These are phyloP conservation scores for Mesembryanthemum crystallinum DNA, from an alignment of 148 eudicot genomes.

Conservation along the genomic window DNA sequence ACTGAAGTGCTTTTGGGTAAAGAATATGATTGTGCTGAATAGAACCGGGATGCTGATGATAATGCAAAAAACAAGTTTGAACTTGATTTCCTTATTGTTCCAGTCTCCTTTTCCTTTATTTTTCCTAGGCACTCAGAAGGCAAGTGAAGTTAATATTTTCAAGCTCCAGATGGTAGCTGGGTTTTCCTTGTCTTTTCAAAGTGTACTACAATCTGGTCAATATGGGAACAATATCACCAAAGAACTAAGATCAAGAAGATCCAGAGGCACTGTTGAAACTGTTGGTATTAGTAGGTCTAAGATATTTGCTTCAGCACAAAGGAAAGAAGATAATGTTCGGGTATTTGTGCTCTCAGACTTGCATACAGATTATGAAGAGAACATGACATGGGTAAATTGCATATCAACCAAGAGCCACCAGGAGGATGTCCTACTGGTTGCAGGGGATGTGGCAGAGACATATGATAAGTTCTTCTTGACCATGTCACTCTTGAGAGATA, in stretches of 20 bases:
- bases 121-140: conserved; percentile 6
- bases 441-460: conserved; percentile 74
- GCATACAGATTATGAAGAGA: conserved; percentile 71
- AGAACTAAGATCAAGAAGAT: conserved; percentile 14
- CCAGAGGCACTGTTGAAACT: conserved; percentile 17
- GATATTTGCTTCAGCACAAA: conserved; percentile 22
- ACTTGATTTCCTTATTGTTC: not conserved
- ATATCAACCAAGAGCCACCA: conserved; percentile 35
- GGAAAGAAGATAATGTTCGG: conserved; percentile 25
- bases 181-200: conserved; percentile 28
- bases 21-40: not conserved
- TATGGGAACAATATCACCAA: conserved; percentile 13
- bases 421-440: conserved; percentile 54
- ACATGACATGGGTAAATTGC: conserved; percentile 55
- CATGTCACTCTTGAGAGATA: conserved; percentile 52
- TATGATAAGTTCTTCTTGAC: conserved; percentile 43
- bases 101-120: not conserved
- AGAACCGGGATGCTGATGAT: not conserved
- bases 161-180: conserved; percentile 31
- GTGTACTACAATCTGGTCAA: conserved; percentile 13
- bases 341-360: conserved; percentile 63
- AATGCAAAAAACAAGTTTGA: not conserved
- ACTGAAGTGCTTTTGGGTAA: not conserved
- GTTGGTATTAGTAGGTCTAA: conserved; percentile 22
- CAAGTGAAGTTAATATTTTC: not conserved